Evolutionary conservation across 2,329 filamentous ascomycete genomes (phyloP).

Genomic region (Pseudogymnoascus sp.): DNA sequence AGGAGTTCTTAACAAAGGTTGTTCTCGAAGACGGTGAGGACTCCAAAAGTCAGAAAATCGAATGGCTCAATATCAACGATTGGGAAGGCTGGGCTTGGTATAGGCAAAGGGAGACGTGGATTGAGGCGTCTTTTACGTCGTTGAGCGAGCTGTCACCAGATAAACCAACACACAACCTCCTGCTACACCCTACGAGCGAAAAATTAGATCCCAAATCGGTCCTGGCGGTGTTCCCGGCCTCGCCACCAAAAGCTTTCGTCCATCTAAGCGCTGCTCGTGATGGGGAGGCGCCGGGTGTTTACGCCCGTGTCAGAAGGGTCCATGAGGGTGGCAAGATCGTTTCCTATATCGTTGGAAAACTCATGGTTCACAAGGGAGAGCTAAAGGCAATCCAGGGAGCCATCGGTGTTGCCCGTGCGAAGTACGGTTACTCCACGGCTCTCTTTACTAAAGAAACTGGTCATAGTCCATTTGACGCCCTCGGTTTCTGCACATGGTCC

Average conservation of each 20-base stretch:
- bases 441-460: neutral
- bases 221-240: constrained; percentile 10
- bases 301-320: constrained; percentile 9
- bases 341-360: constrained; percentile 2
- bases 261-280: constrained; percentile 9
- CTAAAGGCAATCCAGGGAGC: constrained; percentile 8
- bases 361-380: constrained; percentile 8
- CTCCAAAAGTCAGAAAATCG: constrained; percentile 14
- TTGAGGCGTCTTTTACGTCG: constrained; percentile 11
- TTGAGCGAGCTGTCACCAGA: constrained; percentile 8
- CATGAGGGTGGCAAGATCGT: neutral
- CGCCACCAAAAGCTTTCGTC: constrained; percentile 1
- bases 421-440: neutral
- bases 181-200: neutral
- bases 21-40: too few relatives aligned
- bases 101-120: constrained; percentile 11
- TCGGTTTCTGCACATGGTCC: constrained; percentile 12
- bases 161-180: constrained; percentile 10
- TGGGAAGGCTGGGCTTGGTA: constrained; percentile 13
- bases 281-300: constrained; percentile 10
- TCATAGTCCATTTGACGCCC: constrained; percentile 9
- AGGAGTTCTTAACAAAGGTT: too few relatives aligned
- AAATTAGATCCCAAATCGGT: constrained; percentile 10
- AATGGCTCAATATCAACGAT: constrained; percentile 11
- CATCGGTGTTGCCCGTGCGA: constrained; percentile 7